Percentiles rank a stretch among this genome's conserved stretches.
Conservation (phyloP, 495 filamentous ascomycete species). For the Trichoderma orchidacearum region DNA sequence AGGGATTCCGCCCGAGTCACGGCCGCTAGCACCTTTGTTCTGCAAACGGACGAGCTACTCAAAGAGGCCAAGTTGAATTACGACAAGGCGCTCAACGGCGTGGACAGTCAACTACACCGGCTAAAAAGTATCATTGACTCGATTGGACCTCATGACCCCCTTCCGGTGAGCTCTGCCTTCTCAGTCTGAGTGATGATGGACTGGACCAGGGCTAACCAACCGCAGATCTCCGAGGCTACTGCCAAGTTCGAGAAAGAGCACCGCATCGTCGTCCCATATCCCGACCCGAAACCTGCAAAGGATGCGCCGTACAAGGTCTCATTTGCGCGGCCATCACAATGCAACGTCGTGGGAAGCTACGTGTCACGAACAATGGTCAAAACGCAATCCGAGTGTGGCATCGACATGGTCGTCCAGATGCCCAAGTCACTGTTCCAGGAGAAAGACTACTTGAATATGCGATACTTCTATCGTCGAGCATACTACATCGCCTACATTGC, state of each 20-base stretch:
- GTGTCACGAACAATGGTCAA: constrained; percentile 59
- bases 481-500: constrained; percentile 80
- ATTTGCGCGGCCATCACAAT: constrained; percentile 58
- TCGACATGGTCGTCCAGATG: constrained; percentile 82
- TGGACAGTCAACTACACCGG: constrained; percentile 56
- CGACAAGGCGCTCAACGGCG: constrained; percentile 43
- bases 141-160: constrained; percentile 39
- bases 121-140: constrained; percentile 65
- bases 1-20: constrained; percentile 17
- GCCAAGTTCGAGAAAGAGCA: constrained; percentile 48
- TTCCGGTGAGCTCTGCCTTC: constrained; percentile 29
- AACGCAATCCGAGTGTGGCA: constrained; percentile 35
- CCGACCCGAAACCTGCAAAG: constrained; percentile 56
- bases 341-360: constrained; percentile 87
- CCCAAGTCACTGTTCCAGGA: constrained; percentile 69
- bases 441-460: constrained; percentile 85
- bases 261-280: constrained; percentile 65
- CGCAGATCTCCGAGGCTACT: constrained; percentile 51
- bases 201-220: constrained; percentile 4
- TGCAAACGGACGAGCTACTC: constrained; percentile 79
- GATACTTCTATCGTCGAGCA: constrained; percentile 90
- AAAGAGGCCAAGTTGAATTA: constrained; percentile 54
- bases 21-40: constrained; percentile 55
- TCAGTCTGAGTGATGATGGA: neutral
- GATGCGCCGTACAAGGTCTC: constrained; percentile 68